Percentiles rank a stretch among this genome's conserved stretches.
phyloP scores from a whole-genome alignment of 495 filamentous ascomycete genomes.

The Parathielavia appendiculata region DNA sequence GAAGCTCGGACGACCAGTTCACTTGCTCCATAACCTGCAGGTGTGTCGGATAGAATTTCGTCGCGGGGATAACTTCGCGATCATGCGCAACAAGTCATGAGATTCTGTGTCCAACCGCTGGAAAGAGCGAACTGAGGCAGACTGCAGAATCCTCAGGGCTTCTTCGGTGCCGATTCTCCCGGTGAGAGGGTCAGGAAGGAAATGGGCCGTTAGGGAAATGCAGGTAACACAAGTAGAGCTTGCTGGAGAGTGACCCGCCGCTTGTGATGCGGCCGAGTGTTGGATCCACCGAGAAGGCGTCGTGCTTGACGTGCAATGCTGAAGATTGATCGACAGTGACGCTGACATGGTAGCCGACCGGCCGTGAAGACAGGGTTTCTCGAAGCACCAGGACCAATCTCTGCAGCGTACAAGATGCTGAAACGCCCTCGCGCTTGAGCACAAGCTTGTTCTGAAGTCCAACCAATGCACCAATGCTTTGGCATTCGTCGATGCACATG shows the following conservation, averaged over 20 bases:
- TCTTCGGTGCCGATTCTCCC: constrained; percentile 59
- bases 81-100: constrained; percentile 33
- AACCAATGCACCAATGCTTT: constrained; percentile 47
- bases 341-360: constrained; percentile 34
- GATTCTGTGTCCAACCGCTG: constrained; percentile 38
- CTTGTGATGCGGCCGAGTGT: constrained; percentile 47
- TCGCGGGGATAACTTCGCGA: constrained; percentile 51
- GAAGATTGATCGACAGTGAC: constrained; percentile 34
- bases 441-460: constrained; percentile 54
- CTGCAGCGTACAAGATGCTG: background rate
- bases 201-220: constrained; percentile 60
- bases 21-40: constrained; percentile 28
- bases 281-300: constrained; percentile 45
- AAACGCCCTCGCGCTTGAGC: constrained; percentile 27
- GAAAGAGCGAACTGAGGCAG: constrained; percentile 50
- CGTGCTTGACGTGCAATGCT: constrained; percentile 22
- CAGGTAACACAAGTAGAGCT: constrained; percentile 50
- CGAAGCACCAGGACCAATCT: constrained; percentile 51
- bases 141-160: constrained; percentile 46
- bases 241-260: constrained; percentile 50
- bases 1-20: constrained; percentile 29
- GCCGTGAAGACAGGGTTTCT: constrained; percentile 30
- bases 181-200: constrained; percentile 54
- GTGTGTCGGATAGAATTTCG: constrained; percentile 31
- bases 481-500: constrained; percentile 50